Evolutionary conservation across 768 basidiomycete genomes (phyloP), one percentile per base, ranked within the genome.

Genomic region (Baorangia bicolor): DNA sequence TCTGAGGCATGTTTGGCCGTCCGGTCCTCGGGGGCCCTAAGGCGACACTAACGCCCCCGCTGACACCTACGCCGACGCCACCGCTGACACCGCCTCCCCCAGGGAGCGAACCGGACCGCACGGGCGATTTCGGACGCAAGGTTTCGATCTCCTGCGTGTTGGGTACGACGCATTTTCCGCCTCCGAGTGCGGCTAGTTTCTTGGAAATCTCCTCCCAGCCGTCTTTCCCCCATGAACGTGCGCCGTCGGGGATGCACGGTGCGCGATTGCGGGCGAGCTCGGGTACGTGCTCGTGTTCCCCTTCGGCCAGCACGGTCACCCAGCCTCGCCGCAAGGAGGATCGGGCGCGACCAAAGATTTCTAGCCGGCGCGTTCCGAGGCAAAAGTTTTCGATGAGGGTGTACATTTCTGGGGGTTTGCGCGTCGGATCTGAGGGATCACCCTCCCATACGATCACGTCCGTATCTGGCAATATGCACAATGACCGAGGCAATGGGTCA

Each of bases 371-470:
- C 0, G 89, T 81, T 5, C 95, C 97, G 47, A 97, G 86, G 68
- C 95, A 98, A 70, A 99, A 98, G 71, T 96, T 98, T 73, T 99
- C 97, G 67, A 98, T 90, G 39, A 99, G 81, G 5, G 88, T 87
- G 74, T 98, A 95, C 78, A 94, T 90, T 70, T 98, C 96, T 18
- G 95, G 94, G 1, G 97, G 97, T 73, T 93, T 93, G 41, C 85
- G 83, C 3, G 83, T 86, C 2, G 92, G 90, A 71, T 96, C 94
- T 5, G 78, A 71, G 7, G 85, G 76, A 62, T 95, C 92, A n/a
- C 92, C 90, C 78, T 94, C 92, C 94, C 95, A 97, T 20, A 98
- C 87, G 54, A 96, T 87, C 11, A 96, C 91, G 70, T 97, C 94
- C n/a, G 94, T 96, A 67, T 96, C 94, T 93, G 57, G 35, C 9